Base-by-base conservation (phyloP, 352 stramenopile genomes). In the Peronospora tabacina region DNA sequence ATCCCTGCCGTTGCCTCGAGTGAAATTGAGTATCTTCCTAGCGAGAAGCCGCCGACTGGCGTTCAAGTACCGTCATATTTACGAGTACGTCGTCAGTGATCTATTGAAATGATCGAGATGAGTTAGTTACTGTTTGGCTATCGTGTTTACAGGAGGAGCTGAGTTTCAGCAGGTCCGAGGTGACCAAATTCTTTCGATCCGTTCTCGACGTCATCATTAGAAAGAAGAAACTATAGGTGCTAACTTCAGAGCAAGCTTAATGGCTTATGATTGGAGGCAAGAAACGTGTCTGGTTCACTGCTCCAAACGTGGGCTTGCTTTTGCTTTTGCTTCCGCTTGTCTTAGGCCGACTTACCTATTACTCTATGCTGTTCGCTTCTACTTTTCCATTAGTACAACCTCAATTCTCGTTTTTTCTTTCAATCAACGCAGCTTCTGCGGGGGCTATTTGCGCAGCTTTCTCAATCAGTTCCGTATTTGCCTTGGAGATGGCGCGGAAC, bases 101-200 rank as follows among this genome's bases (percentile, higher is more conserved):
- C 7, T 56, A 12, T 6, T n/a, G 16, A 43, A 28, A 7, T 4
- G 17, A 17, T 19, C 13, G 34, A 34, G 19, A 29, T 43, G 19
- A 30, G 17, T 38, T 40, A n/a, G 47, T 35, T 26, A 43, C 24
- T 34, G 41, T 36, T 37, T 30, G 13, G 37, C 3, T 49, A 34
- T 12, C 48, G 39, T 44, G n/a, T 49, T 26, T 48, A 1, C 36
- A 90, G 70, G 77, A 92, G 28, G 82, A 92, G 47, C 55, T 92
- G 46, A 88, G 69, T 36, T 92, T 92, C 62, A 84, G 72, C 50
- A 72, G 79, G 30, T 69, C 68, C 33, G 77, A 92, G 56, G 76
- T 90, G 64, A 89, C 77, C 47, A 85, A 86, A 40, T 92, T 92
- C 54, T 86, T 88, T 70, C 73, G 76, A 36, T 85, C 79, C 52